A percentile compares a stretch with the other conserved stretches of the same genome.
phyloP scores from a whole-genome alignment of 495 filamentous ascomycete species.

The Xylaria intraflava region DNA sequence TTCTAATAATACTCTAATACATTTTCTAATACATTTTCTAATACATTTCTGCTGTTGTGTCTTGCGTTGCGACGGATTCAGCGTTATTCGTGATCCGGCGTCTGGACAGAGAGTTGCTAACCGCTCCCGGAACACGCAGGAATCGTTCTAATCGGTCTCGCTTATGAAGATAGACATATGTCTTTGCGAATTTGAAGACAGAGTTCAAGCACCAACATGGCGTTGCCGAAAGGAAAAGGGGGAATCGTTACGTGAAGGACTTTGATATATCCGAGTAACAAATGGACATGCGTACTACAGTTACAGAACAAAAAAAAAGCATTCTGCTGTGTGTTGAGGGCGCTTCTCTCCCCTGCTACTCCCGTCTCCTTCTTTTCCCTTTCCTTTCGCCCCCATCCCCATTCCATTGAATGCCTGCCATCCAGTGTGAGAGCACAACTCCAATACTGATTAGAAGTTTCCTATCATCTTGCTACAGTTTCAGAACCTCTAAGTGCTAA shows the following conservation, averaged over 20 bases:
- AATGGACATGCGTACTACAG: constrained; percentile 5
- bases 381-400: neutral
- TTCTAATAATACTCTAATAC: neutral
- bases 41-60: too few relatives aligned
- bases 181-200: too few relatives aligned
- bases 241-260: neutral
- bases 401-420: neutral
- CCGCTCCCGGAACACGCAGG: too few relatives aligned
- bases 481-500: constrained; percentile 1
- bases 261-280: constrained; percentile 4
- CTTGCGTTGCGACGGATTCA: too few relatives aligned
- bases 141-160: too few relatives aligned
- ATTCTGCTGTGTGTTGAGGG: neutral
- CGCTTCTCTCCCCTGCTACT: neutral
- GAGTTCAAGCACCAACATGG: too few relatives aligned
- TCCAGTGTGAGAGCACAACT: neutral
- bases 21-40: neutral
- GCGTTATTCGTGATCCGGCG: too few relatives aligned
- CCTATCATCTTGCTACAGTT: neutral
- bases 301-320: neutral
- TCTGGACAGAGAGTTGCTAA: too few relatives aligned
- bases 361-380: neutral
- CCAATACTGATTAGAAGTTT: neutral
- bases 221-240: neutral
- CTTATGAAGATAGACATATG: too few relatives aligned